Percentiles rank a stretch among this genome's conserved stretches.
phyloP scores from a whole-genome alignment of 208 protist species.

The Acanthamoeba culbertsoni region DNA sequence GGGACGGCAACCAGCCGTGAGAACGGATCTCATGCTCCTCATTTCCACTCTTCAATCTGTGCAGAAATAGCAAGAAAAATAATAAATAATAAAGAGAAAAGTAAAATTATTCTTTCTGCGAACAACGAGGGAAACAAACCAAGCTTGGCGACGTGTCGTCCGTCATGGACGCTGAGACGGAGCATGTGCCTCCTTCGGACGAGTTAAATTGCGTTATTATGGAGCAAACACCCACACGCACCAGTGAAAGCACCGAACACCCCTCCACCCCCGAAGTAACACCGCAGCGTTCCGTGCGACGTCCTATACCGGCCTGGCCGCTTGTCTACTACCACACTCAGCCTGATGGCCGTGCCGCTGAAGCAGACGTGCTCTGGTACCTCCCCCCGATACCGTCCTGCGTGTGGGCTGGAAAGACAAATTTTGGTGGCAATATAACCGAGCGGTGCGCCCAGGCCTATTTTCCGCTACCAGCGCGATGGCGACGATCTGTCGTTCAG shows the following conservation, averaged over 20 bases:
- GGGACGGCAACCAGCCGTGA: background rate
- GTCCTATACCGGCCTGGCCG: background rate
- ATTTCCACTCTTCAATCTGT: background rate
- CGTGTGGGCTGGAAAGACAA: too few relatives aligned
- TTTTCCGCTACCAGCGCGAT: background rate
- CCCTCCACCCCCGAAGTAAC: background rate
- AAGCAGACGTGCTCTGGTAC: constrained; percentile 2
- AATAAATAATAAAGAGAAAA: background rate
- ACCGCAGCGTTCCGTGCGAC: background rate
- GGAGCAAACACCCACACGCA: too few relatives aligned
- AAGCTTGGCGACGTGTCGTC: background rate
- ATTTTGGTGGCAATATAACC: too few relatives aligned
- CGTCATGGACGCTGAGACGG: too few relatives aligned
- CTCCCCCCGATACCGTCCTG: background rate
- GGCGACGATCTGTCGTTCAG: background rate
- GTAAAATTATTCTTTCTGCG: background rate
- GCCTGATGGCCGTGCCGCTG: background rate
- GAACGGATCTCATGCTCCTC: background rate
- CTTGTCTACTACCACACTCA: background rate
- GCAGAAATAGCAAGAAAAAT: background rate
- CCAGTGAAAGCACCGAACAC: background rate
- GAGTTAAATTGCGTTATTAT: too few relatives aligned
- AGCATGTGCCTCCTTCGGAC: too few relatives aligned
- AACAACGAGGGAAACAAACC: too few relatives aligned
- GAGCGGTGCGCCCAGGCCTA: background rate